A percentile compares a stretch with the other conserved stretches of the same genome.
These are phyloP conservation scores for Spergularia bocconei DNA, from an alignment of 148 eudicot genomes.

Conservation along the genomic window DNA sequence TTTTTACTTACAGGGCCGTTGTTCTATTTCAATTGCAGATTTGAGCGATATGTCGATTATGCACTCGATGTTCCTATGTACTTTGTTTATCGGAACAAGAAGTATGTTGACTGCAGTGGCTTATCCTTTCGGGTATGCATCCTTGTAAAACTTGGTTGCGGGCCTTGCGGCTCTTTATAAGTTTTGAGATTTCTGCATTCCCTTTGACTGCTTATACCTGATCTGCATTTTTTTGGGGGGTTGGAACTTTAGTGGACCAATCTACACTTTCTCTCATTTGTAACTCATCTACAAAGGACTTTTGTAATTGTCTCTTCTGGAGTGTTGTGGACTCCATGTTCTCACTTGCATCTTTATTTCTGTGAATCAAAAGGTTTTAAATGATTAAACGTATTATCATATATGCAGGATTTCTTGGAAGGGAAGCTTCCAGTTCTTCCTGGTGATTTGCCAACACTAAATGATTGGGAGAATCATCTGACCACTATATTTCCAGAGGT, in stretches of 20 bases:
- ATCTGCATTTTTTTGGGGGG: not conserved
- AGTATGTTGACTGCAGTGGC: conserved; percentile 85
- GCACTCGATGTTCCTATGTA: conserved; percentile 98
- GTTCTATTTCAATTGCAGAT: conserved; percentile 43
- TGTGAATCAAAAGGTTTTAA: not conserved
- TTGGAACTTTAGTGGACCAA: no score
- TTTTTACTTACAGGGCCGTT: not conserved
- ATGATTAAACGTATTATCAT: conserved; percentile 8
- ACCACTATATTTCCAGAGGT: conserved; percentile 99
- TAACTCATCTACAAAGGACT: no score
- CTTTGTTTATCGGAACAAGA: conserved; percentile 75
- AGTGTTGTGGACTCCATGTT: no score
- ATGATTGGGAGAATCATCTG: conserved; percentile 99
- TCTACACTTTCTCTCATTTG: no score
- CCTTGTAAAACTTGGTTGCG: conserved; percentile 11
- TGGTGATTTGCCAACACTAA: conserved; percentile 81
- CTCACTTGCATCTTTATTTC: not conserved
- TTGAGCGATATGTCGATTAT: conserved; percentile 94
- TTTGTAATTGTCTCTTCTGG: no score
- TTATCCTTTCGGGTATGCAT: conserved; percentile 78
- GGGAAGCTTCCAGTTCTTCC: conserved; percentile 92
- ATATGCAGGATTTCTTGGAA: conserved; percentile 74
- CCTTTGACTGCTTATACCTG: not conserved
- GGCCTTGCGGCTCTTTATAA: not conserved
- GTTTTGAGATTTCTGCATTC: conserved; percentile 4